Conservation (phyloP, 495 filamentous ascomycete species). For the Lindgomyces ingoldianus region DNA sequence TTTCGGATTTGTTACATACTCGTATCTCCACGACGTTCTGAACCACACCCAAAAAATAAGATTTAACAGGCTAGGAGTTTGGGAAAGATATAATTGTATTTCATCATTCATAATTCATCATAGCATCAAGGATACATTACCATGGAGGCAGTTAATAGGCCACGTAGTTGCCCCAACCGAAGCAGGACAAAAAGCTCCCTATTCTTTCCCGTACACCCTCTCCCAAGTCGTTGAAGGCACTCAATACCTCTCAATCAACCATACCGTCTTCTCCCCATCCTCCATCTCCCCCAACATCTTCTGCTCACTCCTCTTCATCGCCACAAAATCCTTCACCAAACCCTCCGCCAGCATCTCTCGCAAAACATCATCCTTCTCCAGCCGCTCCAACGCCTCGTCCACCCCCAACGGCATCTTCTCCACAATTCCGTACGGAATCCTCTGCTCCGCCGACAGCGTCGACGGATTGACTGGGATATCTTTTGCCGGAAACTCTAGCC, state of each 20-base stretch:
- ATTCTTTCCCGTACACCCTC: too few species aligned
- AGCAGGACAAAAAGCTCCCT: too few species aligned
- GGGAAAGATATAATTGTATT: too few species aligned
- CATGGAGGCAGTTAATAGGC: too few species aligned
- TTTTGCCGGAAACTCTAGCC: slow-evolving; percentile 45
- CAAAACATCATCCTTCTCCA: slow-evolving; percentile 40
- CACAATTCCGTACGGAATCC: slow-evolving; percentile 55
- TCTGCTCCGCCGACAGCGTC: slow-evolving; percentile 51
- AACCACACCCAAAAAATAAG: too few species aligned
- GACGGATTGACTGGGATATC: slow-evolving; percentile 35
- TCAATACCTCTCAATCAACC: slow-evolving; percentile 46
- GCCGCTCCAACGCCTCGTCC: slow-evolving; percentile 32
- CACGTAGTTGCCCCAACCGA: too few species aligned
- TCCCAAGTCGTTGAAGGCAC: too few species aligned
- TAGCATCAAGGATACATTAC: too few species aligned
- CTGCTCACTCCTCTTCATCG: slow-evolving; percentile 44
- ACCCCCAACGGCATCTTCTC: slow-evolving; percentile 37
- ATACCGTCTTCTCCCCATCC: slow-evolving; percentile 38
- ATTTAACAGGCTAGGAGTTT: too few species aligned
- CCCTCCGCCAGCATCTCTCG: slow-evolving; percentile 32
- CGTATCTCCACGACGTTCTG: too few species aligned
- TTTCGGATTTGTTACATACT: background rate
- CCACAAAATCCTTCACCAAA: slow-evolving; percentile 40
- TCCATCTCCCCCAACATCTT: slow-evolving; percentile 44
- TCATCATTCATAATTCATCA: too few species aligned